These are phyloP conservation scores for Lachancea meyersii DNA, from an alignment of 805 yeast genomes.

Conservation along the genomic window DNA sequence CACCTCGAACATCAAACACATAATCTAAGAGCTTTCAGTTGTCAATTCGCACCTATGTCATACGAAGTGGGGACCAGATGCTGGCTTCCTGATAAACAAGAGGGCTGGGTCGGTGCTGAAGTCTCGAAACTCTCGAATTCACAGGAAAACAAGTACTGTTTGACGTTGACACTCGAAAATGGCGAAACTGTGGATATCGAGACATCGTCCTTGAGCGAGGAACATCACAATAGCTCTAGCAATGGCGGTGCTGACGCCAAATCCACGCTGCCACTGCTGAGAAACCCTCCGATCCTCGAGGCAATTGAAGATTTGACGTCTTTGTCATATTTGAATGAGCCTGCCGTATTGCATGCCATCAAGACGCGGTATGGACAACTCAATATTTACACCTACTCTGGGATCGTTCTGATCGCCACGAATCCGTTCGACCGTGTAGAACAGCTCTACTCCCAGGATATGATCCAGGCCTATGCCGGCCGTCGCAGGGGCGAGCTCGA, in stretches of 20 bases:
- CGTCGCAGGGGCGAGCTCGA: conserved; percentile 90
- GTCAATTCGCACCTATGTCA: conserved; percentile 22
- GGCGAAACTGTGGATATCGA: conserved; percentile 45
- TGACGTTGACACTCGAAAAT: conserved; percentile 49
- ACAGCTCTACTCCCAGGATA: conserved; percentile 82
- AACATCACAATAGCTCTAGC: conserved; percentile 28
- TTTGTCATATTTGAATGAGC: conserved; percentile 88
- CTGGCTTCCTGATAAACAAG: conserved; percentile 65
- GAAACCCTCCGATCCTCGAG: conserved; percentile 89
- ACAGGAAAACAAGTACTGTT: conserved; percentile 37
- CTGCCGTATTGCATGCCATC: conserved; percentile 93
- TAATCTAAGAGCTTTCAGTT: too few species aligned
- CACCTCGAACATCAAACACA: neutral
- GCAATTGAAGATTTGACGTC: conserved; percentile 93
- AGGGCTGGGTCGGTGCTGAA: conserved; percentile 71
- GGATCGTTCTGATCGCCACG: conserved; percentile 92
- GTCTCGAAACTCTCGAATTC: conserved; percentile 41
- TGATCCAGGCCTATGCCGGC: conserved; percentile 92
- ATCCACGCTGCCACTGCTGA: conserved; percentile 56
- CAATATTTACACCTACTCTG: conserved; percentile 91
- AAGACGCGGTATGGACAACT: conserved; percentile 82
- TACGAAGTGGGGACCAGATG: conserved; percentile 61
- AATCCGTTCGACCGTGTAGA: conserved; percentile 94
- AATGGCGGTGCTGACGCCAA: neutral
- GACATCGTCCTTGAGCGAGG: conserved; percentile 32